Base-by-base conservation (phyloP, 73 alveolate genomes). In the Diophrys appendiculata region DNA sequence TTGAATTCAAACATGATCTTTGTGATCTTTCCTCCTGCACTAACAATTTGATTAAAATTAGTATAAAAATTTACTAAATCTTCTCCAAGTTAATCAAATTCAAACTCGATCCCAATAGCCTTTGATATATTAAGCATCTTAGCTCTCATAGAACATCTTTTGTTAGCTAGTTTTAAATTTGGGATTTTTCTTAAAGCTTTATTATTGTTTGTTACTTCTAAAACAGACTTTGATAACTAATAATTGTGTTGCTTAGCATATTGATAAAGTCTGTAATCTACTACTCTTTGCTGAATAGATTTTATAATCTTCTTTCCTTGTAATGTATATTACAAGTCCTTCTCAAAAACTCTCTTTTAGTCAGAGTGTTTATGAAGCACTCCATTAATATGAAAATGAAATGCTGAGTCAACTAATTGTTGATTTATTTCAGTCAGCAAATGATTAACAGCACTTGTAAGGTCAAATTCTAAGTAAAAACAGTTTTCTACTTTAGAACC, bases 221-320 rank as follows among this genome's bases (percentile, higher is more conserved):
- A 18, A 18, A 18, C 5, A 18, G 5, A 11, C 60, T 43, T 43
- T 11, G 60, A 18, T 5, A 43, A 18, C 18, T 5, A 43, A 18
- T 43, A 43, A 18, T 43, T 43, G 18, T 43, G 18, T 5, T 43
- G 60, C 24, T 18, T 3, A 25, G 52, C 75, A 3, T 26, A n/a
- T 28, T 67, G 5, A 28, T 25, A 5, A 3, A 3, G 3, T 67
- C 31, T 67, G 24, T 23, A 67, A 29, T 18, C 75, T 3, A 67
- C 31, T 3, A 67, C 29, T 28, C 75, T 67, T 24, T 67, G 54
- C 53, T 67, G 53, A 29, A 67, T 67, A 54, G 54, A 26, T 29
- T 67, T 67, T 5, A 67, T 67, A n/a, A 67, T 67, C 75, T 67
- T 67, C 53, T 67, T 67, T 3, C 75, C 75, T 18, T 18, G 75